These are phyloP conservation scores for Aspergillus amoenus DNA, from an alignment of 2,329 filamentous ascomycete genomes.

Conservation along the genomic window DNA sequence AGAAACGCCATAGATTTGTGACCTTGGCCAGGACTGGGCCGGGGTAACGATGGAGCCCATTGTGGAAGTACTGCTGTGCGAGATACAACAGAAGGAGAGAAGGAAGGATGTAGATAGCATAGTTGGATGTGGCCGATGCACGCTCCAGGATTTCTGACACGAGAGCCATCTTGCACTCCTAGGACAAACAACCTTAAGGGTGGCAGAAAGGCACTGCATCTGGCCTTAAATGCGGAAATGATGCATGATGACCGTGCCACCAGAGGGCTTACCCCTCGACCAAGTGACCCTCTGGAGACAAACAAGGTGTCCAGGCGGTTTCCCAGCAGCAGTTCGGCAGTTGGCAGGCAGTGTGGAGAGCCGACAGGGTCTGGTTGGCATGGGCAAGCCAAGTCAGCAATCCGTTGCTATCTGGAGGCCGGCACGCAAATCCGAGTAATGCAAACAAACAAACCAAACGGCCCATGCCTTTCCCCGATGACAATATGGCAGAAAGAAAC, in stretches of 20 bases:
- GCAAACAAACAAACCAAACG: background rate
- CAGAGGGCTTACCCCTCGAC: background rate
- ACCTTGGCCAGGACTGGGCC: slow-evolving; percentile 67
- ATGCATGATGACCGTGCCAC: background rate
- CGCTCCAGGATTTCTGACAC: background rate
- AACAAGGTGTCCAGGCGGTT: background rate
- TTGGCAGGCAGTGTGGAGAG: background rate
- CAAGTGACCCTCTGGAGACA: background rate
- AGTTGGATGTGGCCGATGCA: background rate
- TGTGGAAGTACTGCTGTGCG: slow-evolving; percentile 2
- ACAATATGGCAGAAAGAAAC: background rate
- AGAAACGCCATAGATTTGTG: slow-evolving; percentile 73
- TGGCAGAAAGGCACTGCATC: background rate
- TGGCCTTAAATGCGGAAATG: background rate
- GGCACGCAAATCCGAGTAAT: background rate
- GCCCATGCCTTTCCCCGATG: background rate
- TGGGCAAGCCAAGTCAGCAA: background rate
- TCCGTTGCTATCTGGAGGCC: background rate
- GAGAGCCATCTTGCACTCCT: slow-evolving; percentile 4
- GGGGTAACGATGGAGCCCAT: slow-evolving; percentile 42
- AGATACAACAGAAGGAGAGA: background rate
- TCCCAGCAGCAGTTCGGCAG: slow-evolving; percentile 4
- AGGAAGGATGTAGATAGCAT: slow-evolving; percentile 4
- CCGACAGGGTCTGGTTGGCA: background rate
- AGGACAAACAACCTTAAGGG: too few species aligned